Conservation (phyloP, 208 protist species). For the Wallacemonas sp. region DNA sequence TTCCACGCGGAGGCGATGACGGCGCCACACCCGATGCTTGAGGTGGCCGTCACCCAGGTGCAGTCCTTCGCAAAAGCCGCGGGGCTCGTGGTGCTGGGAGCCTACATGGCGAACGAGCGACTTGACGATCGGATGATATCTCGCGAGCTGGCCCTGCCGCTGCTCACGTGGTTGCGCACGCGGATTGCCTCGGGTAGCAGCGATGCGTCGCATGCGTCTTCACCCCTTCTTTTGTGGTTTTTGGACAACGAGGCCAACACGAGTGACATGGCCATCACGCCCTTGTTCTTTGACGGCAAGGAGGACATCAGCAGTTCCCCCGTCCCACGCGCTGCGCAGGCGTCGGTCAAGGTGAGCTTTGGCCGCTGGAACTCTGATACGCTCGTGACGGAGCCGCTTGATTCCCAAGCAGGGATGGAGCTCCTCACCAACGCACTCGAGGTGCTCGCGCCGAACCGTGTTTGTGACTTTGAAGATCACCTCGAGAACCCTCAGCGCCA, state of each 20-base stretch:
- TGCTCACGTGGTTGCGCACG: slow-evolving; percentile 40
- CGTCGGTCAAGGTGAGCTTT: slow-evolving; percentile 44
- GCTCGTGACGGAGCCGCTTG: slow-evolving; percentile 48
- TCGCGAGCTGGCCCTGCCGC: slow-evolving; percentile 26
- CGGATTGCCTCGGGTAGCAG: slow-evolving; percentile 31
- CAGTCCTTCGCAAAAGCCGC: slow-evolving; percentile 62
- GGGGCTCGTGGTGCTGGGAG: slow-evolving; percentile 68
- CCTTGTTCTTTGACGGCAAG: slow-evolving; percentile 34
- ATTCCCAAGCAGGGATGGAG: slow-evolving; percentile 48
- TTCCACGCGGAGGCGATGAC: slow-evolving; percentile 79
- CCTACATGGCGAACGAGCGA: slow-evolving; percentile 85
- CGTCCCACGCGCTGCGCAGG: neutral
- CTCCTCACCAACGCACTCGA: slow-evolving; percentile 71
- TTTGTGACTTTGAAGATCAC: slow-evolving; percentile 88
- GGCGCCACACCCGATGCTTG: slow-evolving; percentile 81
- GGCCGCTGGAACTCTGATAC: slow-evolving; percentile 80
- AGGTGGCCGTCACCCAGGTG: slow-evolving; percentile 75
- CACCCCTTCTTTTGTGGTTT: slow-evolving; percentile 53
- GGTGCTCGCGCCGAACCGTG: slow-evolving; percentile 68
- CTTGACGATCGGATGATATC: slow-evolving; percentile 56
- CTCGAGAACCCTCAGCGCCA: slow-evolving; percentile 76
- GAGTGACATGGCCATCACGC: slow-evolving; percentile 46
- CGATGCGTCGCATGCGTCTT: neutral
- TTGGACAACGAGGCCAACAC: slow-evolving; percentile 57
- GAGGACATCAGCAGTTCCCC: slow-evolving; percentile 18